A percentile compares a stretch with the other conserved stretches of the same genome.
Evolutionary conservation across 768 basidiomycete species (phyloP).

Genomic region (Asterophora parasitica): DNA sequence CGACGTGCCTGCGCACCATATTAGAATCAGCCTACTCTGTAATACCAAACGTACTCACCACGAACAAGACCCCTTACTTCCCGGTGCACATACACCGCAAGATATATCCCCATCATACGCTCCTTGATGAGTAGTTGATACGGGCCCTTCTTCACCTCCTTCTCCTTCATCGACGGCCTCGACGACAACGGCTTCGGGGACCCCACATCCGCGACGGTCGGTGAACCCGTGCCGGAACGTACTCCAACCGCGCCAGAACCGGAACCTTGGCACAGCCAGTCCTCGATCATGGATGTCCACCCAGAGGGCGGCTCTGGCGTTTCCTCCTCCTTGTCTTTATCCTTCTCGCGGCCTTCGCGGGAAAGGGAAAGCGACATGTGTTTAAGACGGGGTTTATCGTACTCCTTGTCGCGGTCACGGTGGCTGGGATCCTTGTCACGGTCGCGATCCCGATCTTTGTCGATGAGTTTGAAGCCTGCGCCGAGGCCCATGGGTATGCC

Average conservation of each 20-base stretch:
- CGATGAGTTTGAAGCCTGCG: constrained; percentile 69
- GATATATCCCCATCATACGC: constrained; percentile 85
- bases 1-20: constrained; percentile 49
- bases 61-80: constrained; percentile 60
- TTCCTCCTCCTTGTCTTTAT: constrained; percentile 35
- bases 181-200: constrained; percentile 38
- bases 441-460: constrained; percentile 40
- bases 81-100: constrained; percentile 70
- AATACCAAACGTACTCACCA: constrained; percentile 34
- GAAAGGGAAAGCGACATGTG: too few relatives aligned
- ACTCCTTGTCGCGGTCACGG: constrained; percentile 36
- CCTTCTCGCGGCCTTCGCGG: constrained; percentile 14
- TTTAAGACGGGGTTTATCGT: constrained; percentile 25
- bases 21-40: not conserved
- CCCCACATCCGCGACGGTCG: constrained; percentile 39
- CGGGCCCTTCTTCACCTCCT: constrained; percentile 56
- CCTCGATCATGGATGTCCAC: constrained; percentile 75
- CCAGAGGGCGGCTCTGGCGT: constrained; percentile 37
- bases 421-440: constrained; percentile 30
- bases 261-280: constrained; percentile 56
- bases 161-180: constrained; percentile 37
- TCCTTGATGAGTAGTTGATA: constrained; percentile 87
- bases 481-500: constrained; percentile 77
- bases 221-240: constrained; percentile 18
- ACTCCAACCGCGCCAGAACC: constrained; percentile 28